Percentiles rank a stretch among this genome's conserved stretches.
Conservation (phyloP, 2,329 filamentous ascomycete species). For the Phaeosphaeria sp. region DNA sequence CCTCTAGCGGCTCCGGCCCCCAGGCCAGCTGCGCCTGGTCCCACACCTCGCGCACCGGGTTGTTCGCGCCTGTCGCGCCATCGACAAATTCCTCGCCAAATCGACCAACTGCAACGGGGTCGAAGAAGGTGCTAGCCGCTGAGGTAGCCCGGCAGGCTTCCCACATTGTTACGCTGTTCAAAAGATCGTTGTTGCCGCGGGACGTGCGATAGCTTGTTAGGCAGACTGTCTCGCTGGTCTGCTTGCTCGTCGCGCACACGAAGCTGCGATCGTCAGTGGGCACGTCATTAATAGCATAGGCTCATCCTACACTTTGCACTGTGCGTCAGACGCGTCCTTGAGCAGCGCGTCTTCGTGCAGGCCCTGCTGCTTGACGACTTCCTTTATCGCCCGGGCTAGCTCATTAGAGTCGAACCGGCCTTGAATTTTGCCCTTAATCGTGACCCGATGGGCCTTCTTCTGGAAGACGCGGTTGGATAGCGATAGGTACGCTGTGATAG, state of each 20-base stretch:
- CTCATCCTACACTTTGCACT: constrained; percentile 12
- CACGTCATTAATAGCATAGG: background rate
- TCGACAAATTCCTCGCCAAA: no score
- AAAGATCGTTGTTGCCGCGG: constrained; percentile 24
- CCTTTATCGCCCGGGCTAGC: constrained; percentile 18
- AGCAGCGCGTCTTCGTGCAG: constrained; percentile 17
- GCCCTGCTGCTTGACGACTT: constrained; percentile 18
- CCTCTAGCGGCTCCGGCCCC: constrained; percentile 15
- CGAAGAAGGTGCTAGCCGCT: constrained; percentile 15
- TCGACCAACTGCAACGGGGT: constrained; percentile 13
- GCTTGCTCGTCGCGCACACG: constrained; percentile 35
- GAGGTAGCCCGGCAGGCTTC: constrained; percentile 18
- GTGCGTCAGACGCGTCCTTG: constrained; percentile 8
- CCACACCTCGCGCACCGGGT: constrained; percentile 54
- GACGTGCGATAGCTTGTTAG: constrained; percentile 41
- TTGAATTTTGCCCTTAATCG: constrained; percentile 17
- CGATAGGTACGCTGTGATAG: constrained; percentile 12
- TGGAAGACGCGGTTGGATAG: constrained; percentile 18
- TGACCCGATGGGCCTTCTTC: constrained; percentile 15
- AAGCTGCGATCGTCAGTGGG: constrained; percentile 10
- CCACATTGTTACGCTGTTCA: constrained; percentile 26
- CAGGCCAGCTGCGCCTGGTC: constrained; percentile 34
- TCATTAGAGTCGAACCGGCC: constrained; percentile 25
- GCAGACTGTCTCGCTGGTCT: constrained; percentile 38
- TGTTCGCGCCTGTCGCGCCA: constrained; percentile 43